phyloP scores from a whole-genome alignment of 768 basidiomycete genomes.

The Trametes cubensis region DNA sequence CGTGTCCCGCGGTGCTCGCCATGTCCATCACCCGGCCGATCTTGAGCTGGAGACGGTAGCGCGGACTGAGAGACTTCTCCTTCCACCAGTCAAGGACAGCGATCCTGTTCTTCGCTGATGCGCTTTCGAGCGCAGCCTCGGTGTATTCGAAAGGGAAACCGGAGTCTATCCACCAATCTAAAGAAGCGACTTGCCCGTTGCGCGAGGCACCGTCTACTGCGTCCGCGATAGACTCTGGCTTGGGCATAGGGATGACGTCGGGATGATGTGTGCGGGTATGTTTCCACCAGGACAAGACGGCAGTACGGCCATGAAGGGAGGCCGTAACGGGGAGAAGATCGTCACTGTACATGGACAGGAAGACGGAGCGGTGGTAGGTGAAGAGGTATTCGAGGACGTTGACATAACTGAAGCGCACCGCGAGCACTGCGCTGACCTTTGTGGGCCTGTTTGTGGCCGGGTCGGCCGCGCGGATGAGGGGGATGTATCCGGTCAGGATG shows the following conservation, averaged over 20 bases:
- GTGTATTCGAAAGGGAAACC: slow-evolving; percentile 72
- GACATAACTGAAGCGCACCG: slow-evolving; percentile 75
- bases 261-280: slow-evolving; percentile 62
- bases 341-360: slow-evolving; percentile 63
- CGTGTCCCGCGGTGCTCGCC: slow-evolving; percentile 78
- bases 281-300: slow-evolving; percentile 84
- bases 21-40: slow-evolving; percentile 85
- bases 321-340: slow-evolving; percentile 79
- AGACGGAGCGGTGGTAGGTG: slow-evolving; percentile 63
- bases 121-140: slow-evolving; percentile 77
- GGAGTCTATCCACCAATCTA: slow-evolving; percentile 83
- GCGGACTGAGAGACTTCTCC: slow-evolving; percentile 43
- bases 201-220: slow-evolving; percentile 81
- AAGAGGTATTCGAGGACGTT: slow-evolving; percentile 76
- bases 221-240: slow-evolving; percentile 58
- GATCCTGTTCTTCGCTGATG: slow-evolving; percentile 78
- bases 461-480: slow-evolving; percentile 61
- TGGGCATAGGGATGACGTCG: slow-evolving; percentile 59
- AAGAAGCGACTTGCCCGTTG: slow-evolving; percentile 70
- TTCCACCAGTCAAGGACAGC: slow-evolving; percentile 86
- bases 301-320: slow-evolving; percentile 69
- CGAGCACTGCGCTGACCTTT: slow-evolving; percentile 64
- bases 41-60: slow-evolving; percentile 62
- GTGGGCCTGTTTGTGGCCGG: slow-evolving; percentile 63
- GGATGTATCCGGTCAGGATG: slow-evolving; percentile 66